Conservation (phyloP, 2,329 filamentous ascomycete genomes). For the Cercospora janseana region DNA sequence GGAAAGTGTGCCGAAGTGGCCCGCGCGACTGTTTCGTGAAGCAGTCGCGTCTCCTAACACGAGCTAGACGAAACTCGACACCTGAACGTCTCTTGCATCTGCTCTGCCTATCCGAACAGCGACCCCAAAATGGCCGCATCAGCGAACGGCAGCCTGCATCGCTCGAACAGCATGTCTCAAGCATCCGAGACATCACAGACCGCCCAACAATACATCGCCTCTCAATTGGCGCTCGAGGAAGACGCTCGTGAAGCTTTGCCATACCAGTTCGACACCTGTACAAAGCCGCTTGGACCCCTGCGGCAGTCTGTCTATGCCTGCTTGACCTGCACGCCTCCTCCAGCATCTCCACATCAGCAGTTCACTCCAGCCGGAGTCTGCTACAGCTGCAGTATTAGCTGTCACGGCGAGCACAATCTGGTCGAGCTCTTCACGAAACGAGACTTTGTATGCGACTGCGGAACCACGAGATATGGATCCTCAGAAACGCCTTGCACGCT, state of each 20-base stretch:
- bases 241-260: slow-evolving; percentile 93
- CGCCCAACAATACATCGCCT: slow-evolving; percentile 70
- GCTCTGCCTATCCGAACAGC: background rate
- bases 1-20: slow-evolving; percentile 1
- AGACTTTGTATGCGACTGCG: slow-evolving; percentile 94
- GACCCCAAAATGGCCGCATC: background rate
- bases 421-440: slow-evolving; percentile 96
- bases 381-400: slow-evolving; percentile 95
- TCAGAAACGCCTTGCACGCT: slow-evolving; percentile 70
- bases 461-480: slow-evolving; percentile 71
- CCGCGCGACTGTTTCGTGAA: slow-evolving; percentile 1
- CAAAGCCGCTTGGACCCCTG: slow-evolving; percentile 80
- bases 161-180: slow-evolving; percentile 22
- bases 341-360: slow-evolving; percentile 59
- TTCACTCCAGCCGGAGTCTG: slow-evolving; percentile 80
- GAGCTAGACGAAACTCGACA: too few relatives aligned
- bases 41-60: background rate
- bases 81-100: background rate
- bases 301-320: slow-evolving; percentile 90
- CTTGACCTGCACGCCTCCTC: slow-evolving; percentile 85
- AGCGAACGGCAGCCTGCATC: slow-evolving; percentile 6
- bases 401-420: slow-evolving; percentile 89
- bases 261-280: slow-evolving; percentile 93
- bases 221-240: slow-evolving; percentile 85
- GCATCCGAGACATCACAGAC: slow-evolving; percentile 53